These are phyloP conservation scores for Hibiscus tridactylites DNA, from an alignment of 345 rosid species.

Conservation along the genomic window DNA sequence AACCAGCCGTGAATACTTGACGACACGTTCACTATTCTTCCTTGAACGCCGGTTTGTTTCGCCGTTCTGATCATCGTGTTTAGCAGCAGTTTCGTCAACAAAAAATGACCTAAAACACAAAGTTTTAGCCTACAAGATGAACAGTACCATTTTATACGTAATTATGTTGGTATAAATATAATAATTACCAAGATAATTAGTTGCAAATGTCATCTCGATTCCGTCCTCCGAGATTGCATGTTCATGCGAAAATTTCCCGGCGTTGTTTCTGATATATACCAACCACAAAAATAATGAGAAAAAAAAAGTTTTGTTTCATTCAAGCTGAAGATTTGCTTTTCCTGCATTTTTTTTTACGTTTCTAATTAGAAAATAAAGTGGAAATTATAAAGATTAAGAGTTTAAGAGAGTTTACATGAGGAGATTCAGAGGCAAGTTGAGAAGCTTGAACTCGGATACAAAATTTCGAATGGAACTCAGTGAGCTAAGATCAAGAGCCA, in stretches of 20 bases:
- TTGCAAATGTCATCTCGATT: constrained; percentile 96
- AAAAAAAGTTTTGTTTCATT: not conserved
- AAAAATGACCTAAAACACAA: constrained; percentile 59
- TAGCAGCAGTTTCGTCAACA: constrained; percentile 61
- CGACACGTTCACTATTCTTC: constrained; percentile 86
- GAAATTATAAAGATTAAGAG: not conserved
- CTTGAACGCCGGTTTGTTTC: constrained; percentile 47
- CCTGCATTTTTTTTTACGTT: not conserved
- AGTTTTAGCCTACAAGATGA: too few species aligned
- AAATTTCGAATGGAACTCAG: constrained; percentile 61
- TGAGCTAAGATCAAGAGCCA: constrained; percentile 92
- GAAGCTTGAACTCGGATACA: constrained; percentile 61
- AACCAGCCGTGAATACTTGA: constrained; percentile 84
- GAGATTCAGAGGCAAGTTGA: constrained; percentile 69
- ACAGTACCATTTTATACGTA: not conserved
- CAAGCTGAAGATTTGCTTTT: not conserved
- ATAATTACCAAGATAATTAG: constrained; percentile 77
- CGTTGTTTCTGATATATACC: constrained; percentile 66
- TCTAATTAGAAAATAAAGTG: not conserved
- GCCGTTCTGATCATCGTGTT: constrained; percentile 77
- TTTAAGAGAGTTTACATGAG: constrained; percentile 48
- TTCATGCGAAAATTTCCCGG: constrained; percentile 80
- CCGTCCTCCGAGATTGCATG: constrained; percentile 94
- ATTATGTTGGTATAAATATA: not conserved
- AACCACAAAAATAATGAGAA: not conserved